Percentiles rank a stretch among this genome's conserved stretches.
phyloP scores from a whole-genome alignment of 192 early-diverging fungal genomes.

The Coemansia pectinata region DNA sequence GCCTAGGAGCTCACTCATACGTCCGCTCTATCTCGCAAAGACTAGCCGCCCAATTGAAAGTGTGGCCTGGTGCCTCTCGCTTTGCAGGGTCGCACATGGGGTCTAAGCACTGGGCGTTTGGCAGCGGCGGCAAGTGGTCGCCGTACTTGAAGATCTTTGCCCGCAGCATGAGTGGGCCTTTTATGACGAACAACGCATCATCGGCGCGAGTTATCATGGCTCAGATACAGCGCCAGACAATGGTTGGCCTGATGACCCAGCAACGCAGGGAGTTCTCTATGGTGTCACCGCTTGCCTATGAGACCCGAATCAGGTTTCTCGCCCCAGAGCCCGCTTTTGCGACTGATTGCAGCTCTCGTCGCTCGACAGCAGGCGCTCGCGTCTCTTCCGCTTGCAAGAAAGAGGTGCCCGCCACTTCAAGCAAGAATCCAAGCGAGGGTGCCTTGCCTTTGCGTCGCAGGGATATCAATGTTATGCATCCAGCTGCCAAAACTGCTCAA shows the following conservation, averaged over 20 bases:
- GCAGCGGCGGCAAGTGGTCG: constrained; percentile 44
- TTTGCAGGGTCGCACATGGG: constrained; percentile 3
- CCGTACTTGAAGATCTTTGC: constrained; percentile 27
- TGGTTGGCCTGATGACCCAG: constrained; percentile 27
- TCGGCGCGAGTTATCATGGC: constrained; percentile 30
- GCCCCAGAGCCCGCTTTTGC: neutral
- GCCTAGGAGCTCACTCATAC: constrained; percentile 3
- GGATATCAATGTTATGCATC: neutral
- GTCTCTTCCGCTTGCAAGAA: neutral
- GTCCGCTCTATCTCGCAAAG: constrained; percentile 11
- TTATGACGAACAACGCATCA: neutral
- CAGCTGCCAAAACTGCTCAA: constrained; percentile 16
- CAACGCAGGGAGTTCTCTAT: constrained; percentile 37
- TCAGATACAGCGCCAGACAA: constrained; percentile 37
- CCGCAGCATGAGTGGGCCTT: constrained; percentile 19
- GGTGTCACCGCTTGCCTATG: constrained; percentile 7
- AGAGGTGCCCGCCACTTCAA: neutral
- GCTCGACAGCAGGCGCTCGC: neutral
- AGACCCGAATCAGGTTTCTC: constrained; percentile 10
- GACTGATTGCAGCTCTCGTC: neutral
- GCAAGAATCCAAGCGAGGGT: neutral
- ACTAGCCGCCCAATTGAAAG: constrained; percentile 2
- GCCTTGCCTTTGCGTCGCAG: neutral
- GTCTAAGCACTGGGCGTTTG: constrained; percentile 27
- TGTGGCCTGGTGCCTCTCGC: constrained; percentile 8